A percentile compares a stretch with the other conserved stretches of the same genome.
phyloP scores from a whole-genome alignment of 1,139 yeast species.

The Yamadazyma atmosphaerica region DNA sequence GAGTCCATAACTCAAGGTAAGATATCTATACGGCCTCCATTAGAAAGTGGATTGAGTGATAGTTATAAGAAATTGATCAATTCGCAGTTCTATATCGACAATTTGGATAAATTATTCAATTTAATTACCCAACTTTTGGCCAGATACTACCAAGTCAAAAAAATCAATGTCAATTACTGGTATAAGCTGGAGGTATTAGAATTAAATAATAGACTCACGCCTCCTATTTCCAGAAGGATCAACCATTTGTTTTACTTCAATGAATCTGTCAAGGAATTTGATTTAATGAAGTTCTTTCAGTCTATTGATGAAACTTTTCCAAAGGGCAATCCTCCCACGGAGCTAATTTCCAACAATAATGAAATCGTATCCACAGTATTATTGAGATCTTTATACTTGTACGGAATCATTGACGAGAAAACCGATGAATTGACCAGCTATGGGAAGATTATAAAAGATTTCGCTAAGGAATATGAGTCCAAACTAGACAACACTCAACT shows the following conservation, averaged over 20 bases:
- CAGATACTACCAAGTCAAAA: slow-evolving; percentile 83
- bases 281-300: slow-evolving; percentile 34
- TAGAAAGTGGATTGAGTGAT: slow-evolving; percentile 62
- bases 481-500: slow-evolving; percentile 21
- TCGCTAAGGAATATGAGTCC: slow-evolving; percentile 20
- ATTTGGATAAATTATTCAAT: slow-evolving; percentile 63
- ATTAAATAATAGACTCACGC: slow-evolving; percentile 54
- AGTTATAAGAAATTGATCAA: slow-evolving; percentile 60
- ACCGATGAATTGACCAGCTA: slow-evolving; percentile 48
- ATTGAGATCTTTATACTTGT: slow-evolving; percentile 56
- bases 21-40: slow-evolving; percentile 64
- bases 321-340: slow-evolving; percentile 12
- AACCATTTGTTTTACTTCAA: slow-evolving; percentile 32
- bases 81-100: slow-evolving; percentile 43
- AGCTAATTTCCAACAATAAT: slow-evolving; percentile 35
- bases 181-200: slow-evolving; percentile 50
- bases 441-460: slow-evolving; percentile 53
- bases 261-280: slow-evolving; percentile 25
- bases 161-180: slow-evolving; percentile 60
- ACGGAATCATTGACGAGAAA: slow-evolving; percentile 52
- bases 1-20: slow-evolving; percentile 70
- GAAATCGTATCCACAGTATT: slow-evolving; percentile 64
- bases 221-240: slow-evolving; percentile 33
- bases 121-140: slow-evolving; percentile 72
- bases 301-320: slow-evolving; percentile 13